Conservation (phyloP, 805 yeast genomes). For the Hermanozyma aechmeae region DNA sequence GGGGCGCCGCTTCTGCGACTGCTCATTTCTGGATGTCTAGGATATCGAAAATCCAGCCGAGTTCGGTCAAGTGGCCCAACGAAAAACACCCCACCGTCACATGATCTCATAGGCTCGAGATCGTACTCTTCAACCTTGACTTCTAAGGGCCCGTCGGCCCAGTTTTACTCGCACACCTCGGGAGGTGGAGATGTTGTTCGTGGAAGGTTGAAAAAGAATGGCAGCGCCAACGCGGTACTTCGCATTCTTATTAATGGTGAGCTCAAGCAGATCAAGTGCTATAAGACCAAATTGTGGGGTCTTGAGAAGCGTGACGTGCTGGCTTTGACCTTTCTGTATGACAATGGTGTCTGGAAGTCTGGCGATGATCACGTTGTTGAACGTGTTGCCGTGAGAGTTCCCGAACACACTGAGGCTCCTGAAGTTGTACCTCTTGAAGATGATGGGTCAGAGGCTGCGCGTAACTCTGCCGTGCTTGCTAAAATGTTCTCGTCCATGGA, state of each 20-base stretch:
- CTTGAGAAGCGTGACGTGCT: slow-evolving; percentile 55
- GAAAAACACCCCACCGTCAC: slow-evolving; percentile 23
- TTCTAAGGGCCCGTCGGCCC: slow-evolving; percentile 9
- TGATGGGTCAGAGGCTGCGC: slow-evolving; percentile 2
- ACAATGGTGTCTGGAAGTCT: slow-evolving; percentile 67
- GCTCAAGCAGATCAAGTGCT: slow-evolving; percentile 46
- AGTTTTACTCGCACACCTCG: slow-evolving; percentile 18
- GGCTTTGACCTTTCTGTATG: slow-evolving; percentile 57
- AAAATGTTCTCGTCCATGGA: slow-evolving; percentile 45
- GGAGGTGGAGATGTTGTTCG: slow-evolving; percentile 32
- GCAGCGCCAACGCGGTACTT: slow-evolving; percentile 46
- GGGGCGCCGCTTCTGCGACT: too few relatives aligned
- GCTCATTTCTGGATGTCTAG: too few relatives aligned
- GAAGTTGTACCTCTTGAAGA: not conserved
- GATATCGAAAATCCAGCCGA: too few relatives aligned
- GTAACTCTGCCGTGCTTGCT: slow-evolving; percentile 38
- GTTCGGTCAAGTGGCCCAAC: slow-evolving; percentile 30
- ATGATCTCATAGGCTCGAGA: slow-evolving; percentile 18
- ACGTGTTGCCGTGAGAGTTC: slow-evolving; percentile 18
- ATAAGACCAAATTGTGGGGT: slow-evolving; percentile 88
- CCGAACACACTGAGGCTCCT: not conserved
- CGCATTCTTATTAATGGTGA: slow-evolving; percentile 54
- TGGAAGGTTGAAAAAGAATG: slow-evolving; percentile 56
- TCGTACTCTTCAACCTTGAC: slow-evolving; percentile 31
- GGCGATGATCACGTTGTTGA: slow-evolving; percentile 77